These are phyloP conservation scores for Gracilaria gracilis DNA, from an alignment of 23 red algal genomes.

Conservation along the genomic window DNA sequence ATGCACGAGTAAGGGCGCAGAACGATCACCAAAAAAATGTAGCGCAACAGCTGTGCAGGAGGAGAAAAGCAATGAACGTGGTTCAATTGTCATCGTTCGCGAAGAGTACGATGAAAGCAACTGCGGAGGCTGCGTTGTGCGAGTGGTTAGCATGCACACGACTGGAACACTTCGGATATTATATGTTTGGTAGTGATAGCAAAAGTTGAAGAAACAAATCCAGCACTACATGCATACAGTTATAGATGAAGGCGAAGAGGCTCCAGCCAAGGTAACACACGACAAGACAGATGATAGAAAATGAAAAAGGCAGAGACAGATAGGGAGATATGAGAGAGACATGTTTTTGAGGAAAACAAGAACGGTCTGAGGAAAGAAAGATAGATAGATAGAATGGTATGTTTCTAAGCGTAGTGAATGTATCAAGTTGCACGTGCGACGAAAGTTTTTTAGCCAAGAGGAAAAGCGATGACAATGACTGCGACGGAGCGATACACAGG, in stretches of 20 bases:
- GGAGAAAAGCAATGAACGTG: not conserved
- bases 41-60: not conserved
- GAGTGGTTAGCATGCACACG: not conserved
- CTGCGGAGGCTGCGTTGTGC: not conserved
- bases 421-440: slow-evolving; percentile 1
- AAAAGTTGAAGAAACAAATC: not conserved
- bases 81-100: too few species aligned
- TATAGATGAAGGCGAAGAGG: not conserved
- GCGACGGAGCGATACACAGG: not conserved
- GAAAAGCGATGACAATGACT: not conserved
- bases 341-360: not conserved
- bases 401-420: not conserved
- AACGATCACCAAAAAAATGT: slow-evolving; percentile 1
- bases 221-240: not conserved
- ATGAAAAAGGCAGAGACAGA: not conserved
- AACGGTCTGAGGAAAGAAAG: not conserved
- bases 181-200: not conserved
- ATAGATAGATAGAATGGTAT: not conserved
- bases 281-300: slow-evolving; percentile 1
- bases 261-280: slow-evolving; percentile 30
- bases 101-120: not conserved
- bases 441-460: slow-evolving; percentile 12
- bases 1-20: not conserved
- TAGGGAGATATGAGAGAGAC: not conserved
- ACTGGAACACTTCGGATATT: not conserved